Evolutionary conservation across 1,284 basidiomycete genomes (phyloP).

Genomic region (Melampsora larici-populina): DNA sequence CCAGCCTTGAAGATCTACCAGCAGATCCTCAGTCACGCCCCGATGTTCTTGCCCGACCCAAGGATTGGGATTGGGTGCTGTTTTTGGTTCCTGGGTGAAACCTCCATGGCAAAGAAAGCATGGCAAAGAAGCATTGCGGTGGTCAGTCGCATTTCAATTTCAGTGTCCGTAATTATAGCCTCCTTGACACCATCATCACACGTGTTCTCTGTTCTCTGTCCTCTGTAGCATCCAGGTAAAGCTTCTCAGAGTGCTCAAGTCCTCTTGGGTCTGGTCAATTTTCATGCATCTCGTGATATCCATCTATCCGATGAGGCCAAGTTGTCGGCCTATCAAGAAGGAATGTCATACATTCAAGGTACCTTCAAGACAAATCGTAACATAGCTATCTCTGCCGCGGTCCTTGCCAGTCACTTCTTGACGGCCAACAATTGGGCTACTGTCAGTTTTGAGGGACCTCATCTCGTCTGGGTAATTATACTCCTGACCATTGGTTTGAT

Average conservation of each 20-base stretch:
- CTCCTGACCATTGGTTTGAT: background rate
- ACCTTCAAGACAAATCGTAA: slow-evolving; percentile 73
- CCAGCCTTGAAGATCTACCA: slow-evolving; percentile 79
- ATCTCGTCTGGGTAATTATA: background rate
- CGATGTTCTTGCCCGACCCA: slow-evolving; percentile 77
- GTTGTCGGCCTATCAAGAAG: slow-evolving; percentile 59
- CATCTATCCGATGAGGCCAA: slow-evolving; percentile 63
- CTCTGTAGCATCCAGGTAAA: slow-evolving; percentile 58
- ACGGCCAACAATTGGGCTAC: slow-evolving; percentile 59
- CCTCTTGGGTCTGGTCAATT: slow-evolving; percentile 73
- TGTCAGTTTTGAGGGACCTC: slow-evolving; percentile 43
- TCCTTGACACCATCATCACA: background rate
- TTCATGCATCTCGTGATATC: slow-evolving; percentile 73
- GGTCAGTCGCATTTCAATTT: slow-evolving; percentile 58
- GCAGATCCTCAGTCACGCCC: slow-evolving; percentile 70
- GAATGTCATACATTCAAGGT: slow-evolving; percentile 60
- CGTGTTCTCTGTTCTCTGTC: background rate
- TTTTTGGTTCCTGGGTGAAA: slow-evolving; percentile 78
- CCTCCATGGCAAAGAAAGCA: slow-evolving; percentile 70
- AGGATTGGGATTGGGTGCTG: slow-evolving; percentile 89
- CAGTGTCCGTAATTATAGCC: background rate
- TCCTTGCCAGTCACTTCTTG: slow-evolving; percentile 69
- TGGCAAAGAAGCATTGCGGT: slow-evolving; percentile 82
- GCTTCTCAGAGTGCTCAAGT: slow-evolving; percentile 69
- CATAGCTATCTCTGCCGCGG: slow-evolving; percentile 72